Evolutionary conservation across 768 basidiomycete species (phyloP).

Genomic region (Exsudoporus frostii): DNA sequence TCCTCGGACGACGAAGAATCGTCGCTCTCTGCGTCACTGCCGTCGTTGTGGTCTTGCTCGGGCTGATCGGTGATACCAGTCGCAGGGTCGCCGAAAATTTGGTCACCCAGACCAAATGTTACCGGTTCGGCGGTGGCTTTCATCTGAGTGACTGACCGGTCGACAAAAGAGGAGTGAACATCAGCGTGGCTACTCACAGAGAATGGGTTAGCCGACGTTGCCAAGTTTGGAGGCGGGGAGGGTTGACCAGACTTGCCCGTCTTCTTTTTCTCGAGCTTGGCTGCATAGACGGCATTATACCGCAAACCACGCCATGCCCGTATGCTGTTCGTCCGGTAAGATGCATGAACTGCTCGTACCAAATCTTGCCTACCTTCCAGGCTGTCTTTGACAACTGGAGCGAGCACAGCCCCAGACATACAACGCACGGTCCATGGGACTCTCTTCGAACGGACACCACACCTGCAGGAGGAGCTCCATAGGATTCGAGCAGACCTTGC

Average conservation of each 20-base stretch:
- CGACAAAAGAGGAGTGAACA: background rate
- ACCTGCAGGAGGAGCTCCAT: constrained; percentile 86
- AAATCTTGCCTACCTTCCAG: constrained; percentile 62
- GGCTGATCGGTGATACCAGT: constrained; percentile 15
- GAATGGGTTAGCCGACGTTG: constrained; percentile 61
- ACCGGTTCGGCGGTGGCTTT: constrained; percentile 29
- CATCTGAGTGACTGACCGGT: constrained; percentile 16
- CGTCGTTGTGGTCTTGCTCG: constrained; percentile 18
- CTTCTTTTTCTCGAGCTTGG: constrained; percentile 60
- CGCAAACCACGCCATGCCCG: constrained; percentile 79
- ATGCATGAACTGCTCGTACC: constrained; percentile 2
- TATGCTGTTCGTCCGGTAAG: constrained; percentile 44
- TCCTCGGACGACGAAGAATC: constrained; percentile 40
- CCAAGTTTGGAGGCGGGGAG: constrained; percentile 26
- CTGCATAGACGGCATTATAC: constrained; percentile 71
- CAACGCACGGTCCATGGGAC: constrained; percentile 78
- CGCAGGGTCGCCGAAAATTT: constrained; percentile 53
- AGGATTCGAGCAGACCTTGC: constrained; percentile 65
- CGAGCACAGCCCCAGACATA: constrained; percentile 84
- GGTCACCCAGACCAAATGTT: constrained; percentile 58
- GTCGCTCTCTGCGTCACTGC: constrained; percentile 37
- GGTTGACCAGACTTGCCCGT: constrained; percentile 37
- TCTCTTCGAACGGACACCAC: constrained; percentile 88
- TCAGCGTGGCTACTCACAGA: constrained; percentile 42
- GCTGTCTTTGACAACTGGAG: constrained; percentile 66